phyloP scores from a whole-genome alignment of 1,139 yeast species.

The Casaregolazyma suthepensis region DNA sequence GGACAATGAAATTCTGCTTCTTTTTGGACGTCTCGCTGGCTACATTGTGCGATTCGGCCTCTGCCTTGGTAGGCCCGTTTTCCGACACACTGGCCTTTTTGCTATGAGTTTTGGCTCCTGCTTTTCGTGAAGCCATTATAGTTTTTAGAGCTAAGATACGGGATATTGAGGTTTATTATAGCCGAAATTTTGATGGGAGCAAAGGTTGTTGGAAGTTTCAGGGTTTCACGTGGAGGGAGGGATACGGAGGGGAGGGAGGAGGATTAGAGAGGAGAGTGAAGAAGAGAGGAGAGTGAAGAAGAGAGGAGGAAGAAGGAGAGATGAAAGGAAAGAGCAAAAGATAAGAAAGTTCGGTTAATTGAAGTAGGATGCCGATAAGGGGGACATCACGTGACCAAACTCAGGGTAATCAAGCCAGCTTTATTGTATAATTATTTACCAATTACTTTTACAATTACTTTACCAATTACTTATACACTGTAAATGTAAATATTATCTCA shows the following conservation, averaged over 20 bases:
- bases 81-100: neutral
- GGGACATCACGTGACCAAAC: no score
- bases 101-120: neutral
- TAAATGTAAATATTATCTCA: neutral
- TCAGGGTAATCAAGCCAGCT: no score
- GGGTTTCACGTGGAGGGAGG: neutral
- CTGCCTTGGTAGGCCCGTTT: neutral
- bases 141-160: neutral
- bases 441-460: no score
- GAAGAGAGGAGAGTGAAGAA: neutral
- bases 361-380: no score
- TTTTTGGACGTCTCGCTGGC: slow-evolving; percentile 41
- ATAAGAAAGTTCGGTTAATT: no score
- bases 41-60: neutral
- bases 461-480: neutral
- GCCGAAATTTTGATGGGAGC: neutral
- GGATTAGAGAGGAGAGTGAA: neutral
- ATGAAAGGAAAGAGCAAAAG: no score
- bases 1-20: slow-evolving; percentile 74
- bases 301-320: neutral
- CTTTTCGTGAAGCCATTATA: neutral
- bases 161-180: neutral
- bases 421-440: no score
- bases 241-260: neutral
- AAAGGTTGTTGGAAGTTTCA: neutral